phyloP scores from a whole-genome alignment of 2,329 filamentous ascomycete species.

The Penicillium sp. region DNA sequence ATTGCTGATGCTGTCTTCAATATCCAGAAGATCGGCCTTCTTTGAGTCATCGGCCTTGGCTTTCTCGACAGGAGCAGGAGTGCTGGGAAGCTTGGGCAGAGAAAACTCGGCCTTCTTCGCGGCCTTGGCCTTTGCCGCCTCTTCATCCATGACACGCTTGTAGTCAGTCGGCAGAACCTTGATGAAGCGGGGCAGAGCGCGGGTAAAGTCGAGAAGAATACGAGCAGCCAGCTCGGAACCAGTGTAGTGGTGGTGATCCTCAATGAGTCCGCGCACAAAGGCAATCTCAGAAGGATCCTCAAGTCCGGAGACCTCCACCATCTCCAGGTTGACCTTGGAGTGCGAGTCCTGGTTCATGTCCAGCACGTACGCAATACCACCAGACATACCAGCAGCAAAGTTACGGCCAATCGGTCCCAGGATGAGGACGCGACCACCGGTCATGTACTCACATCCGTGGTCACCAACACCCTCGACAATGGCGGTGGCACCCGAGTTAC shows the following conservation, averaged over 20 bases:
- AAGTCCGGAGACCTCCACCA: conserved; percentile 84
- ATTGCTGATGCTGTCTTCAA: conserved; percentile 87
- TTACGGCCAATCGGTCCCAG: conserved; percentile 89
- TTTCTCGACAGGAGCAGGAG: conserved; percentile 51
- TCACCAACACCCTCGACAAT: conserved; percentile 95
- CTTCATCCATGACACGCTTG: conserved; percentile 84
- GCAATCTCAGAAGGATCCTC: conserved; percentile 86
- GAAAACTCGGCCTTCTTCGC: conserved; percentile 80
- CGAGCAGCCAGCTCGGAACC: conserved; percentile 91
- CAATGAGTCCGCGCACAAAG: conserved; percentile 82
- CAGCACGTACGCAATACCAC: conserved; percentile 91
- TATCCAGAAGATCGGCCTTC: conserved; percentile 71
- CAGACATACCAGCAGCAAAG: conserved; percentile 97
- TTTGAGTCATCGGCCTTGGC: conserved; percentile 56
- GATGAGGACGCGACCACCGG: conserved; percentile 82
- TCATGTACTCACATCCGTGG: conserved; percentile 99
- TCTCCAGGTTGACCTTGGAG: conserved; percentile 92
- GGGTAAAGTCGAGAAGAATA: conserved; percentile 90
- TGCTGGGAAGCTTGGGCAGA: conserved; percentile 67
- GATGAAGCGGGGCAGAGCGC: conserved; percentile 82
- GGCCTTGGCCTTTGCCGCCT: conserved; percentile 77
- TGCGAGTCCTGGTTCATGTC: conserved; percentile 86
- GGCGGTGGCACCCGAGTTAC: conserved; percentile 93
- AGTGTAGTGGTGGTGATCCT: conserved; percentile 97
- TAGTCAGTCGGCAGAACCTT: conserved; percentile 94